These are phyloP conservation scores for Chalara sp. DNA, from an alignment of 2,329 filamentous ascomycete species.

Conservation along the genomic window DNA sequence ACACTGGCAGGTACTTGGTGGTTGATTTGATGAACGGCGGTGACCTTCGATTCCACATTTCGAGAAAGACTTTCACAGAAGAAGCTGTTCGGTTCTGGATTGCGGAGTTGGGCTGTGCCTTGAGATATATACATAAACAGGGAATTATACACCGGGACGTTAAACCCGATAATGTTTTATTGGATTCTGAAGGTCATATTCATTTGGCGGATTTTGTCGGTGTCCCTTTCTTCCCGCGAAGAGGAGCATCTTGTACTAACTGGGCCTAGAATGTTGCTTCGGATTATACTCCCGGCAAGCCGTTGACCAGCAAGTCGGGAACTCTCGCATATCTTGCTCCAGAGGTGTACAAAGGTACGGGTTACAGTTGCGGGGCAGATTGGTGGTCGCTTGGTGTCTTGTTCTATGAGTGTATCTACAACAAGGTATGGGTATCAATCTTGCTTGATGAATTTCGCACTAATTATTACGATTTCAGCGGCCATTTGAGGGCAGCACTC, in stretches of 20 bases:
- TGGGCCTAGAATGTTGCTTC: constrained; percentile 80
- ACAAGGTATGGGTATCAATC: constrained; percentile 59
- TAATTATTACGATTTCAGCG: constrained; percentile 44
- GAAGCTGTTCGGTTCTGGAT: constrained; percentile 98
- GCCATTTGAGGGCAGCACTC: constrained; percentile 86
- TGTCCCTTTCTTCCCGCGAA: constrained; percentile 11
- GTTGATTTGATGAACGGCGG: constrained; percentile 98
- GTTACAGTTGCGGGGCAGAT: constrained; percentile 85
- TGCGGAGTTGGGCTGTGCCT: constrained; percentile 82
- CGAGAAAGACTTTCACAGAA: constrained; percentile 94
- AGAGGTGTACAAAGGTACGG: constrained; percentile 86
- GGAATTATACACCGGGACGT: constrained; percentile 87
- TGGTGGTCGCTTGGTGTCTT: constrained; percentile 98
- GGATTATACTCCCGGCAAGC: constrained; percentile 76
- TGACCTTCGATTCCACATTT: constrained; percentile 95
- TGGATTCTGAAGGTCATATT: constrained; percentile 87
- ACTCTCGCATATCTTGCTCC: constrained; percentile 93
- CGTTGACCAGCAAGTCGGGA: constrained; percentile 90
- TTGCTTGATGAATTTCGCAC: neutral
- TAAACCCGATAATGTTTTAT: constrained; percentile 85
- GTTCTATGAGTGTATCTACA: constrained; percentile 99
- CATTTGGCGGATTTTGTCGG: constrained; percentile 96
- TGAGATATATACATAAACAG: constrained; percentile 79
- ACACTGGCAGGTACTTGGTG: constrained; percentile 66
- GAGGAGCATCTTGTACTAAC: constrained; percentile 28